Conservation (phyloP, 305 asterid genomes). For the Fraxinus ornus region DNA sequence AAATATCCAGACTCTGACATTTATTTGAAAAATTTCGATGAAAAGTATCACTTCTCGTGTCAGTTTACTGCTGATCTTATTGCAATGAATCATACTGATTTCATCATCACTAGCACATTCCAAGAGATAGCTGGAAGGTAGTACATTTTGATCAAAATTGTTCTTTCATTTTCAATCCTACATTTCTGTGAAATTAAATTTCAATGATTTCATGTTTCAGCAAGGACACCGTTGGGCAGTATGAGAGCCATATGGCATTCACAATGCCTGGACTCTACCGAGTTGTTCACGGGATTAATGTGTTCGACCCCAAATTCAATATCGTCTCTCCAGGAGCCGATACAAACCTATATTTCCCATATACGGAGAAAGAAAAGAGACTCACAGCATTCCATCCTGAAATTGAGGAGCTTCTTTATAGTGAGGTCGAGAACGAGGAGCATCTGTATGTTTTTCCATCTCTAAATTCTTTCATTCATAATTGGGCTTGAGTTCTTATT, state of each 20-base stretch:
- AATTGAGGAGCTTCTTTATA: slow-evolving; percentile 70
- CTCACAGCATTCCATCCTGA: slow-evolving; percentile 62
- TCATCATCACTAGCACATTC: slow-evolving; percentile 83
- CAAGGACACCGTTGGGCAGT: slow-evolving; percentile 79
- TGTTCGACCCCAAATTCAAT: slow-evolving; percentile 54
- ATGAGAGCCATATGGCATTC: slow-evolving; percentile 77
- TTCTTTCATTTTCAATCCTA: background rate
- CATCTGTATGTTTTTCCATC: slow-evolving; percentile 49
- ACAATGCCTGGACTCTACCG: slow-evolving; percentile 85
- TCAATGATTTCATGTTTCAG: slow-evolving; percentile 32
- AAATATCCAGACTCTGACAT: slow-evolving; percentile 77
- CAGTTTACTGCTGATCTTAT: slow-evolving; percentile 76
- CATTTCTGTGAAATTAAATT: background rate
- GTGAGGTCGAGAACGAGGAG: slow-evolving; percentile 70
- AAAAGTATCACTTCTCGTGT: slow-evolving; percentile 76
- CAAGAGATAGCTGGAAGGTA: slow-evolving; percentile 90
- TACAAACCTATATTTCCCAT: slow-evolving; percentile 57
- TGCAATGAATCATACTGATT: slow-evolving; percentile 82
- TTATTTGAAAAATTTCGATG: slow-evolving; percentile 60
- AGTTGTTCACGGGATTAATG: slow-evolving; percentile 72
- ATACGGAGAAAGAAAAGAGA: slow-evolving; percentile 60
- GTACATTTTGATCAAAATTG: background rate
- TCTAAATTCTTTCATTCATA: background rate
- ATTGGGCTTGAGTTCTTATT: background rate
- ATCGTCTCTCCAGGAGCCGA: slow-evolving; percentile 38